Evolutionary conservation across 257 asterid species (phyloP), one percentile per base, ranked within the genome.

Genomic region (Solanum virginianum): DNA sequence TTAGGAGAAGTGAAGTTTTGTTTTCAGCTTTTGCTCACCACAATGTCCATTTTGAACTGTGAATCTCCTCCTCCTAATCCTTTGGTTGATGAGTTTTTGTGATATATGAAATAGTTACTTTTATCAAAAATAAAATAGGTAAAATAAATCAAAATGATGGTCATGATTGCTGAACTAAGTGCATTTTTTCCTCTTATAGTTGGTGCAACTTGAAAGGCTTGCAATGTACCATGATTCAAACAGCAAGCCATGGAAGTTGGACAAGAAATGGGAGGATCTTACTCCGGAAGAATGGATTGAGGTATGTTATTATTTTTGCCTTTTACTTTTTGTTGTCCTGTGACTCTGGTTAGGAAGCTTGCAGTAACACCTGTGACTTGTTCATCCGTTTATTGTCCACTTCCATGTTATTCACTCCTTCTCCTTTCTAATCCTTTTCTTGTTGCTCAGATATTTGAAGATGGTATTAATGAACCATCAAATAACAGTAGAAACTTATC

Each of bases 201-300:
- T 98, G 80, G 85, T 97, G 93, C 97, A 94, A 88, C 99, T 97
- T 88, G 96, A 97, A 92, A 92, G 99, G 95, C 98, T 97, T 88
- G 98, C 99, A 47, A 85, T 94, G 90, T 97, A 97, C 92, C 99
- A 97, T 87, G 98, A 97, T 92, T 90, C 97, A 62, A 88, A 95
- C 87, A 90, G 94, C 80, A 97, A 90, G 86, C 97, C 97, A 56
- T 97, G 98, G 99, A 91, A 89, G 89, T 87, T 95, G 88, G 95
- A 92, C 87, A 95, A 97, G 91, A 91, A 88, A 87, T 97, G 98
- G 99, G 99, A 97, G 91, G 97, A 95, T 88, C 96, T 97, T 88
- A 90, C 87, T 89, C 99, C 99, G 80, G 88, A 90, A 85, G 98
- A 97, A 82, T 97, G 99, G 99, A 89, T 95, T 84, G 98, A 95